These are phyloP conservation scores for Casuarina glauca DNA, from an alignment of 306 rosid species.

Conservation along the genomic window DNA sequence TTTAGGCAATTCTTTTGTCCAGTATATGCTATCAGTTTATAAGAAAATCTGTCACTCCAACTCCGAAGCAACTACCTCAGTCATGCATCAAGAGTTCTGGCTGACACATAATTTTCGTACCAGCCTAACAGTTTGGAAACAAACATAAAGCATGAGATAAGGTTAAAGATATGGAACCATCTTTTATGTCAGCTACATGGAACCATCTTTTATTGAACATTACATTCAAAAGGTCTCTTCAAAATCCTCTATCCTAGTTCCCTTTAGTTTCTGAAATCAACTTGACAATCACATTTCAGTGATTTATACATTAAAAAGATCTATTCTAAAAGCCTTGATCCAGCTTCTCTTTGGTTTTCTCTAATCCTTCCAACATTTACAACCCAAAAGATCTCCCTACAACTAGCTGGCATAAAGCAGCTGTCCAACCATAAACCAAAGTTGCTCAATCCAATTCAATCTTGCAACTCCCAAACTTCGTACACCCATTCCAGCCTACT, in stretches of 20 bases:
- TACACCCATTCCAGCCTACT: too few species aligned
- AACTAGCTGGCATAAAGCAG: not conserved
- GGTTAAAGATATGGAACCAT: too few species aligned
- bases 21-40: not conserved
- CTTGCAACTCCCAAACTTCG: too few species aligned
- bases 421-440: too few species aligned
- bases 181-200: not conserved
- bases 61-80: not conserved
- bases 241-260: not conserved
- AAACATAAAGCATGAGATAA: not conserved
- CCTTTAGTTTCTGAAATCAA: not conserved
- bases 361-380: not conserved
- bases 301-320: not conserved
- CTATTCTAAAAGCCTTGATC: not conserved
- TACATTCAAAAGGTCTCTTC: not conserved
- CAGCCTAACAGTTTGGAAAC: not conserved
- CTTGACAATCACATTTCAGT: too few species aligned
- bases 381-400: not conserved
- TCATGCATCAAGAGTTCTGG: not conserved
- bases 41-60: not conserved
- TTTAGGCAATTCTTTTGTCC: not conserved
- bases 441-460: too few species aligned
- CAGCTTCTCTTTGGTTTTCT: not conserved
- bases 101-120: not conserved
- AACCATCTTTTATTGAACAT: not conserved